Evolutionary conservation across 768 basidiomycete species (phyloP).

Genomic region (Daedaleopsis sinensis): DNA sequence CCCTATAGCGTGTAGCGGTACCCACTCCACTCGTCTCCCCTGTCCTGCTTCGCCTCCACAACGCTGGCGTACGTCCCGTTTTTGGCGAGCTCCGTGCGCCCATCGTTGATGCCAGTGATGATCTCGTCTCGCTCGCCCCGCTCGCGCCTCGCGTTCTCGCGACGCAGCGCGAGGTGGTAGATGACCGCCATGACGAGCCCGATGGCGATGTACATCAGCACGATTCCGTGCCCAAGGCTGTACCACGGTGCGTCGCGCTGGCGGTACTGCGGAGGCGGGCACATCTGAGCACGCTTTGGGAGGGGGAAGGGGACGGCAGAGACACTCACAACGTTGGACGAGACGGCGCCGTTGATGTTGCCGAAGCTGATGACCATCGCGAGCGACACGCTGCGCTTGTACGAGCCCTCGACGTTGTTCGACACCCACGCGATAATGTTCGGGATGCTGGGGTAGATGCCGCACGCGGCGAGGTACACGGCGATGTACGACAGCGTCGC

Average conservation of each 20-base stretch:
- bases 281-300: background rate
- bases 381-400: slow-evolving; percentile 73
- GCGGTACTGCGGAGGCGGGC: slow-evolving; percentile 50
- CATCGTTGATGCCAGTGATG: slow-evolving; percentile 52
- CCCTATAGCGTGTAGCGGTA: slow-evolving; percentile 64
- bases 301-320: background rate
- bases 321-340: slow-evolving; percentile 69
- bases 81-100: slow-evolving; percentile 40
- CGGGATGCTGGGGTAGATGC: slow-evolving; percentile 78
- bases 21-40: slow-evolving; percentile 77
- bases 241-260: slow-evolving; percentile 70
- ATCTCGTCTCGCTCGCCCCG: slow-evolving; percentile 71
- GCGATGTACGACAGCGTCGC: slow-evolving; percentile 72
- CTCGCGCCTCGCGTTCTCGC: slow-evolving; percentile 68
- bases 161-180: slow-evolving; percentile 47
- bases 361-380: slow-evolving; percentile 73
- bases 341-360: slow-evolving; percentile 77
- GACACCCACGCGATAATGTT: slow-evolving; percentile 55
- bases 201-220: slow-evolving; percentile 71
- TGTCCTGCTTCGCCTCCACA: slow-evolving; percentile 67
- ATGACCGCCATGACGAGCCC: slow-evolving; percentile 53
- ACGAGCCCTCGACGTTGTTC: slow-evolving; percentile 75
- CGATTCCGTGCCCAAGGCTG: slow-evolving; percentile 61
- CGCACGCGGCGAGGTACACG: slow-evolving; percentile 71
- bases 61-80: slow-evolving; percentile 62